Evolutionary conservation across 2,329 filamentous ascomycete genomes (phyloP).

Genomic region (Pyricularia grisea): DNA sequence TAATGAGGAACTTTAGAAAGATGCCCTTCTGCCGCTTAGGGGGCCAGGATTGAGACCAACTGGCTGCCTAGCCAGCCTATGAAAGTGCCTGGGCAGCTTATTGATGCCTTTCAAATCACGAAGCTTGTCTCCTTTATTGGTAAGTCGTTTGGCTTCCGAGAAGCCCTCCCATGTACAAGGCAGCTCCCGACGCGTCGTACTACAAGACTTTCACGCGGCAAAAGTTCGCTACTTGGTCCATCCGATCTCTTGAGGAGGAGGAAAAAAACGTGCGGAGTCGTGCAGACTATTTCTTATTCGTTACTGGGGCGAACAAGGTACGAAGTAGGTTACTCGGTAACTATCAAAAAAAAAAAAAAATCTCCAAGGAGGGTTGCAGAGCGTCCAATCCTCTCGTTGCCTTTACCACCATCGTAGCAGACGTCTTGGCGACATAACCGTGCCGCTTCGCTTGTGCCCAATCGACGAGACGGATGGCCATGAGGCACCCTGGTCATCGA

Average conservation of each 20-base stretch:
- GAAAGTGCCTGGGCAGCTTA: background rate
- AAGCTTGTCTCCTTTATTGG: background rate
- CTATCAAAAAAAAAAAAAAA: background rate
- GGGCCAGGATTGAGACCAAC: background rate
- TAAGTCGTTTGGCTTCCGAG: background rate
- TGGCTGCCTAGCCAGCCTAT: background rate
- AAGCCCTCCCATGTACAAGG: background rate
- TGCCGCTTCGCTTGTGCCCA: background rate
- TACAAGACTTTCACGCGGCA: background rate
- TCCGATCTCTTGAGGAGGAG: background rate
- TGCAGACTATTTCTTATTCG: background rate
- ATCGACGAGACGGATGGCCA: background rate
- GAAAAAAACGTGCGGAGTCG: background rate
- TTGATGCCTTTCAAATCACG: background rate
- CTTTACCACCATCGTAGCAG: background rate
- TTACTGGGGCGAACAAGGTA: background rate
- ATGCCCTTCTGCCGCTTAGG: background rate
- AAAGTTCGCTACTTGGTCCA: background rate
- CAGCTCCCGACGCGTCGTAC: background rate
- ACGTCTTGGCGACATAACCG: background rate
- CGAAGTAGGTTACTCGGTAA: no score
- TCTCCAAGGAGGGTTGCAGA: background rate
- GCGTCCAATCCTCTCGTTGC: background rate
- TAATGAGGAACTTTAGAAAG: background rate
- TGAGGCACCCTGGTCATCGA: background rate